phyloP scores from a whole-genome alignment of 768 basidiomycete species.

The Gymnopilus dilepis region DNA sequence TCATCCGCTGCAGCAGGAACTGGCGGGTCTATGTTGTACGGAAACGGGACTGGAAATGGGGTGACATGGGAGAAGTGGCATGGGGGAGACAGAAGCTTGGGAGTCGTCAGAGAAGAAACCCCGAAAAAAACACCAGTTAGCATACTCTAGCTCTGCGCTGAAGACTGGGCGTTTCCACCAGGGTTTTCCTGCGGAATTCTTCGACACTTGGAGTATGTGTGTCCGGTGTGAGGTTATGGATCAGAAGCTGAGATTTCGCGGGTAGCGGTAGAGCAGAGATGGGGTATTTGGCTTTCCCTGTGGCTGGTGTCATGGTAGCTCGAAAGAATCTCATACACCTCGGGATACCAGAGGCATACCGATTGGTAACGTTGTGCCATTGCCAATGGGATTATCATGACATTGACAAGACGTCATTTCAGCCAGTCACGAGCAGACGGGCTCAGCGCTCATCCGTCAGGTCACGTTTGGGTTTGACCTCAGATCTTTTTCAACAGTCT shows the following conservation, averaged over 20 bases:
- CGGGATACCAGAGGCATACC: too few species aligned
- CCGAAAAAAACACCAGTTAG: neutral
- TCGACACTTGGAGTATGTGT: slow-evolving; percentile 53
- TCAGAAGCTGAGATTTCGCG: slow-evolving; percentile 43
- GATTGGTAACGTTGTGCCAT: neutral
- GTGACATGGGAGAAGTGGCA: slow-evolving; percentile 84
- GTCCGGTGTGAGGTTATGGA: slow-evolving; percentile 62
- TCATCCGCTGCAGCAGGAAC: slow-evolving; percentile 38
- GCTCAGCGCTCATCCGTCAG: too few species aligned
- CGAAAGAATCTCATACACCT: slow-evolving; percentile 13
- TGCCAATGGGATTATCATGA: neutral
- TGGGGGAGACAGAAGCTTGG: slow-evolving; percentile 50
- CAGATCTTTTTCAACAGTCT: too few species aligned
- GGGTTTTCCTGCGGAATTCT: slow-evolving; percentile 55
- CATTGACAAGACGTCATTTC: neutral
- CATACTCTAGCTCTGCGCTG: slow-evolving; percentile 68
- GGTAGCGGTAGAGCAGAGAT: slow-evolving; percentile 62
- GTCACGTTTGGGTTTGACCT: too few species aligned
- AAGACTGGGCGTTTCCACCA: slow-evolving; percentile 59
- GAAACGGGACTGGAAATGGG: slow-evolving; percentile 84
- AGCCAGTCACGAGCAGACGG: neutral
- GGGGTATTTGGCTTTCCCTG: slow-evolving; percentile 36
- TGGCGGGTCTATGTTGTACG: slow-evolving; percentile 72
- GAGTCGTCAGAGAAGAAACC: neutral
- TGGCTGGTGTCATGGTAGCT: slow-evolving; percentile 22